Evolutionary conservation across 306 rosid genomes (phyloP).

Genomic region (Aeschynomene evenia): DNA sequence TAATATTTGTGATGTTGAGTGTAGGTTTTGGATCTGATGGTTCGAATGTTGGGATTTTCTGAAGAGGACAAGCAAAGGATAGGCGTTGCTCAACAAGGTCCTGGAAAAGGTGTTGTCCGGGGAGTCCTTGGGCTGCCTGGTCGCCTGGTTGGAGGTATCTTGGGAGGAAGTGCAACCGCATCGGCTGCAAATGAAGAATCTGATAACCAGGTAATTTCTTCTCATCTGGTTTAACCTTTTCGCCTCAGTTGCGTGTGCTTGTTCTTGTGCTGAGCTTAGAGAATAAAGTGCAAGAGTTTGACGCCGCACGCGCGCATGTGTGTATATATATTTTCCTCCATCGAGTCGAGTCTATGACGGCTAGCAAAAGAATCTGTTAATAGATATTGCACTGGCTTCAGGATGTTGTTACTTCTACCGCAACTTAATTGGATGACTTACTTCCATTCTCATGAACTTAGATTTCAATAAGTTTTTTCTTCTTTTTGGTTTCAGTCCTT

Average conservation of each 20-base stretch:
- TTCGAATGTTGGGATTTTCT: conserved; percentile 94
- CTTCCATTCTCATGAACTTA: neutral
- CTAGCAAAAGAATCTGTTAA: neutral
- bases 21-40: conserved; percentile 97
- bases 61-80: conserved; percentile 91
- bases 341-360: neutral
- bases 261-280: neutral
- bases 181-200: conserved; percentile 50
- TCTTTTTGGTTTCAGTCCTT: conserved; percentile 86
- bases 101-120: conserved; percentile 92
- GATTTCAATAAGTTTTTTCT: conserved; percentile 2
- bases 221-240: neutral
- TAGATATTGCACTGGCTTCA: neutral
- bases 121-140: conserved; percentile 95
- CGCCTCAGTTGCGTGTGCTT: neutral
- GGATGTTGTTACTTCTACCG: neutral
- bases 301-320: too few relatives aligned
- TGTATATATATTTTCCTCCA: neutral
- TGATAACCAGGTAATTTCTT: conserved; percentile 66
- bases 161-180: conserved; percentile 71
- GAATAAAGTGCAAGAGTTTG: too few relatives aligned
- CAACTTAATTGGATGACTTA: neutral
- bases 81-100: conserved; percentile 81
- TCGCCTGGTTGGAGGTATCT: conserved; percentile 91
- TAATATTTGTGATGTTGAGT: conserved; percentile 18